Base-by-base conservation (phyloP, 208 protist genomes). In the Wallacemonas sp. region DNA sequence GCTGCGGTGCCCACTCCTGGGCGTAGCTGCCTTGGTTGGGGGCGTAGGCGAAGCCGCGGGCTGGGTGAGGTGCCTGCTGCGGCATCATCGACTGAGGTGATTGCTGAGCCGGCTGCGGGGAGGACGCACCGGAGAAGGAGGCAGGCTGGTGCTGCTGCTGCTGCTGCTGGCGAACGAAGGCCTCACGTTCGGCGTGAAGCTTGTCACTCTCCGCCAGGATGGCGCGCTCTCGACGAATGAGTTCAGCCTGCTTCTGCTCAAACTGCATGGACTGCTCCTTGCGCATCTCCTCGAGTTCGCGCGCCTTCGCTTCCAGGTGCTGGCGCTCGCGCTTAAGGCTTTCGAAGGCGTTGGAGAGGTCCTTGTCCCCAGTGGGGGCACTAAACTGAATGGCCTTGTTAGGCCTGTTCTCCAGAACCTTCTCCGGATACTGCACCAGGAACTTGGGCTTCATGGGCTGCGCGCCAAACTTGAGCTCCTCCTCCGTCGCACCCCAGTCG, bases 401-500 rank as follows among this genome's bases (percentile, higher is more conserved):
- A 26, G 74, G 66, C 22, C 70, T 59, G 60, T 90, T 82, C 56
- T 78, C 79, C 59, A 90, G 31, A 39, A 93, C 74, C n/a, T 62
- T 61, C 44, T 66, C 72, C 15, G 88, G 88, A 78, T 93, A 93
- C 68, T 83, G 66, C n/a, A 78, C 84, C 14, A 75, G 36, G 73
- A 79, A 88, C 72, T 82, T 67, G 41, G 33, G 31, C 47, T 56
- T 53, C 42, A n/a, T 47, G 11, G 45, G 75, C 62, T 82, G 72
- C 19, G 63, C 63, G 47, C 84, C 78, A 69, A 91, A 91, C 26
- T 74, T 80, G 73, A 87, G 81, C 51, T 94, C 83, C 58, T 94
- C 88, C 47, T 92, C 84, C 27, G 71, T 70, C 36, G 55, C 47
- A 17, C 82, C 87, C 88, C 88, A 94, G 76, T 77, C 90, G 77